phyloP scores from a whole-genome alignment of 2,329 filamentous ascomycete species.

The Atkinsonella hypoxylon region DNA sequence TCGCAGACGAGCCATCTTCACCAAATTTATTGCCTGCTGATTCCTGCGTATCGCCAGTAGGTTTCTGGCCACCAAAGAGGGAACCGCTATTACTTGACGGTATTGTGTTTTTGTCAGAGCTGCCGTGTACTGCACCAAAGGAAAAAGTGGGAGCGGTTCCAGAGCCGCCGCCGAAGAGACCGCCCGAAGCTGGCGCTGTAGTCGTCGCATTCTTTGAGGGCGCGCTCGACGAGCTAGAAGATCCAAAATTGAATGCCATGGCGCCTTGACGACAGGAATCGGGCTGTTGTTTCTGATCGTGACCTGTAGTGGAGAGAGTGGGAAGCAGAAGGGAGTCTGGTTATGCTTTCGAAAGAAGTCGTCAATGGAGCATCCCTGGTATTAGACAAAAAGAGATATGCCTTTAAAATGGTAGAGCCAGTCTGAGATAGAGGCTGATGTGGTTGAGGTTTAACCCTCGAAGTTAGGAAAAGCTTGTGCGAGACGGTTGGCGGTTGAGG shows the following conservation, averaged over 20 bases:
- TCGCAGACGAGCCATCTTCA: constrained; percentile 12
- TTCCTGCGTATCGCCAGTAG: constrained; percentile 16
- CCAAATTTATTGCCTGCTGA: constrained; percentile 17
- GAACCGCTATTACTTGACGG: constrained; percentile 15
- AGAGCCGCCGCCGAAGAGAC: constrained; percentile 27
- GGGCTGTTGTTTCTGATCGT: background rate
- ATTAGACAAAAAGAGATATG: background rate
- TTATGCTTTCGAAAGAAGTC: background rate
- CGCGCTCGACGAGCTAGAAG: constrained; percentile 21
- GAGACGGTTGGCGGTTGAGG: background rate
- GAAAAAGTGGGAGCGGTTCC: constrained; percentile 25
- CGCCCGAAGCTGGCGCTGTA: constrained; percentile 27
- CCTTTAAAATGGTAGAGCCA: background rate
- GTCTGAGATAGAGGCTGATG: background rate
- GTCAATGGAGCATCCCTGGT: background rate
- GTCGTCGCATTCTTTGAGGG: constrained; percentile 20
- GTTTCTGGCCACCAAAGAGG: constrained; percentile 23
- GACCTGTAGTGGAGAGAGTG: background rate
- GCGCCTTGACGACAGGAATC: constrained; percentile 5
- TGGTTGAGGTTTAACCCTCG: constrained; percentile 1
- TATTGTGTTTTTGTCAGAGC: constrained; percentile 16
- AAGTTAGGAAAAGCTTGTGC: constrained; percentile 2
- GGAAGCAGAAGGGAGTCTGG: background rate
- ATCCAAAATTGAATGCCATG: constrained; percentile 29
- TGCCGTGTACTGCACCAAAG: constrained; percentile 23